phyloP scores from a whole-genome alignment of 352 stramenopile species.

The Phytophthora hibernalis region DNA sequence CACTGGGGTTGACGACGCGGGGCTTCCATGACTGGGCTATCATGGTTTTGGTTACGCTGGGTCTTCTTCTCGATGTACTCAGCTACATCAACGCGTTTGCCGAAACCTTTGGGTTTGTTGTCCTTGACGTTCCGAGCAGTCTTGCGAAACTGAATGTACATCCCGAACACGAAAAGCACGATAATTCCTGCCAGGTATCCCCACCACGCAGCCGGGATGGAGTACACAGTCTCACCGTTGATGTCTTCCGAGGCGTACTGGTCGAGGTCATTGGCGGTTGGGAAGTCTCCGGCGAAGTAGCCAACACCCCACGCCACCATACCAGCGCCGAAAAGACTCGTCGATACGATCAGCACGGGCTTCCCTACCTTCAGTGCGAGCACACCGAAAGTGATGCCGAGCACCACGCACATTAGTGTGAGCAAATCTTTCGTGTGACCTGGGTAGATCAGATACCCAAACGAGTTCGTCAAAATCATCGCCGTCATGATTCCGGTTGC shows the following conservation, averaged over 20 bases:
- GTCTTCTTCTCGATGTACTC: slow-evolving; percentile 34
- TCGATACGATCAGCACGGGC: slow-evolving; percentile 49
- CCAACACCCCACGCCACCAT: slow-evolving; percentile 52
- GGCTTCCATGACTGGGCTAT: slow-evolving; percentile 19
- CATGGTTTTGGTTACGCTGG: slow-evolving; percentile 11
- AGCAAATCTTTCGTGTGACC: slow-evolving; percentile 49
- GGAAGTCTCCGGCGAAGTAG: slow-evolving; percentile 60
- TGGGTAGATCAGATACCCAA: slow-evolving; percentile 52
- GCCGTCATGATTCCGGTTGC: slow-evolving; percentile 52
- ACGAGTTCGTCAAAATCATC: slow-evolving; percentile 46
- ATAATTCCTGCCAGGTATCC: slow-evolving; percentile 50
- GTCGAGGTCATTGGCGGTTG: slow-evolving; percentile 44
- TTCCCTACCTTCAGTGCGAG: slow-evolving; percentile 53
- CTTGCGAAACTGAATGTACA: slow-evolving; percentile 59
- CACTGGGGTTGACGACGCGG: slow-evolving; percentile 9
- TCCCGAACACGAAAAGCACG: slow-evolving; percentile 50
- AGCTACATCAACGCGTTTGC: slow-evolving; percentile 7
- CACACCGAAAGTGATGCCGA: slow-evolving; percentile 47
- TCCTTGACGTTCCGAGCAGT: slow-evolving; percentile 38
- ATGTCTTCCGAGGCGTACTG: slow-evolving; percentile 32
- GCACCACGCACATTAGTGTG: slow-evolving; percentile 36
- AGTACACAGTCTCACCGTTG: slow-evolving; percentile 41
- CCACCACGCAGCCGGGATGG: slow-evolving; percentile 55
- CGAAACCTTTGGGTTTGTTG: slow-evolving; percentile 12
- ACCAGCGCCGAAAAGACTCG: slow-evolving; percentile 49